Evolutionary conservation across 345 rosid species (phyloP).

Genomic region (Brassica nigra): DNA sequence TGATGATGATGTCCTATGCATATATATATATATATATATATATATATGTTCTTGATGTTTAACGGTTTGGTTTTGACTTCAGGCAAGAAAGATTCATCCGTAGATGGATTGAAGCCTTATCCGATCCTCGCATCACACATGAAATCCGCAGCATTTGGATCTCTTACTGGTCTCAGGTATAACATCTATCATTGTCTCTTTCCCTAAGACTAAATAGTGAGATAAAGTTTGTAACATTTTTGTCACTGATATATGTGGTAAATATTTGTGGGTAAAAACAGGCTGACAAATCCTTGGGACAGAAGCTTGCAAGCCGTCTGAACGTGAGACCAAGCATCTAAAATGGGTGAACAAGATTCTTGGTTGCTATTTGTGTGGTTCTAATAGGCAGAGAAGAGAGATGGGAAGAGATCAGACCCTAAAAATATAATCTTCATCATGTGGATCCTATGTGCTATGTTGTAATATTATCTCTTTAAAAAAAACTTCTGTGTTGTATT

Average conservation of each 20-base stretch:
- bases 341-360: slow-evolving; percentile 25
- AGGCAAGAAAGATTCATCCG: slow-evolving; percentile 83
- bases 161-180: slow-evolving; percentile 81
- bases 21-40: neutral
- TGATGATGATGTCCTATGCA: neutral
- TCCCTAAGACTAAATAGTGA: neutral
- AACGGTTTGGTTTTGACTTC: slow-evolving; percentile 3
- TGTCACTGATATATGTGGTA: neutral
- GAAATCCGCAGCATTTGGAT: slow-evolving; percentile 85
- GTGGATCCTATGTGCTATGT: slow-evolving; percentile 38
- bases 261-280: slow-evolving; percentile 27
- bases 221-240: neutral
- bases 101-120: slow-evolving; percentile 70
- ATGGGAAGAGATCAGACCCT: slow-evolving; percentile 14
- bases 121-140: slow-evolving; percentile 78
- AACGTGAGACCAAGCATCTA: slow-evolving; percentile 46
- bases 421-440: slow-evolving; percentile 25
- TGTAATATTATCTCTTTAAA: slow-evolving; percentile 27
- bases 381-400: slow-evolving; percentile 24
- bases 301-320: slow-evolving; percentile 45
- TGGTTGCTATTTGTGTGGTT: slow-evolving; percentile 40
- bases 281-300: slow-evolving; percentile 46
- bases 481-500: slow-evolving; percentile 13
- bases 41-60: neutral
- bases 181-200: neutral